These are phyloP conservation scores for Aspergillus brunneoviolaceus DNA, from an alignment of 2,329 filamentous ascomycete genomes.

Conservation along the genomic window DNA sequence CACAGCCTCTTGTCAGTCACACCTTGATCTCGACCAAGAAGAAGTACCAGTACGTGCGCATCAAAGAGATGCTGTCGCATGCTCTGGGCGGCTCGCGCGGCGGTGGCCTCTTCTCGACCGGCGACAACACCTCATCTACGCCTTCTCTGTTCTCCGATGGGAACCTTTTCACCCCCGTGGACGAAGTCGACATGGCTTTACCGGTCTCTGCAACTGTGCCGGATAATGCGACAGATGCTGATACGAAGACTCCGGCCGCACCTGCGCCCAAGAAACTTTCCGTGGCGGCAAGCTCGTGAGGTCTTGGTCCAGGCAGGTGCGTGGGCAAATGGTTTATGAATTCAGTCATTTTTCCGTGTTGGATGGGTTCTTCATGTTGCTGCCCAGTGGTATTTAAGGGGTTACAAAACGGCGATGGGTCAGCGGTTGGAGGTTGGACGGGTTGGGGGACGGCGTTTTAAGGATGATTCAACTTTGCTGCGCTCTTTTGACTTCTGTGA, in stretches of 20 bases:
- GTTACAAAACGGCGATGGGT: not conserved
- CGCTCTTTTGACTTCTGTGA: conserved; percentile 21
- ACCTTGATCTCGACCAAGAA: conserved; percentile 49
- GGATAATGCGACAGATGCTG: conserved; percentile 25
- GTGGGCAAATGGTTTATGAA: not conserved
- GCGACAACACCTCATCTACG: conserved; percentile 26
- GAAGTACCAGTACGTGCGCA: conserved; percentile 62
- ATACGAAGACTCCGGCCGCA: conserved; percentile 23
- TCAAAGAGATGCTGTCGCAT: conserved; percentile 63
- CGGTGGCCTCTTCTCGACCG: conserved; percentile 46
- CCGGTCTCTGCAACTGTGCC: conserved; percentile 24
- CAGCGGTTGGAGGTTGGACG: not conserved
- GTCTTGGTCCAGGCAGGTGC: not conserved
- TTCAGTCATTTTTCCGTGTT: not conserved
- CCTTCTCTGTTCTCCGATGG: conserved; percentile 29
- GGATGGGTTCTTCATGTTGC: not conserved
- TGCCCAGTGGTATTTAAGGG: not conserved
- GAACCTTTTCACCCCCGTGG: conserved; percentile 35
- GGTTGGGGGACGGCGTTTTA: conserved; percentile 11
- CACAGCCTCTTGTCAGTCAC: conserved; percentile 72
- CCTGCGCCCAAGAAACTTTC: conserved; percentile 24
- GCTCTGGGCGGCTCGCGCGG: conserved; percentile 54
- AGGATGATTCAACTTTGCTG: not conserved
- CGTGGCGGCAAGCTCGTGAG: conserved; percentile 17
- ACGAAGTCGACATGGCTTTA: conserved; percentile 22